Evolutionary conservation across 2,329 filamentous ascomycete genomes (phyloP), one percentile per base, ranked within the genome.

Genomic region (Penicillium sp.): DNA sequence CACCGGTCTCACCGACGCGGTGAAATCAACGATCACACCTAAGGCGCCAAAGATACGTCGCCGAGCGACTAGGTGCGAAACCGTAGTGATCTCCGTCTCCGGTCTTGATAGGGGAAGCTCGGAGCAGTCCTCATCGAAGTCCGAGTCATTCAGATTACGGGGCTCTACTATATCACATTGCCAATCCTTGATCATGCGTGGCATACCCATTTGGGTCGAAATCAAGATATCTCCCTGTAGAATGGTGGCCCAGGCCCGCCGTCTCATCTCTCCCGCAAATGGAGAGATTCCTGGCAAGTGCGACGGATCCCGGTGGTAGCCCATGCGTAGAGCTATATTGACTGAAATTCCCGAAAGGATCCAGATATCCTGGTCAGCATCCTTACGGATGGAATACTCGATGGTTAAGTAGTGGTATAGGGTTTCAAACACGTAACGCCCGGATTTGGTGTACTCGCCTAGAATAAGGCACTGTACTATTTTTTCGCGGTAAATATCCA

Each of bases 141-240:
- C 84, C 2, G 80, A 75, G 66, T 88, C 85, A 34, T 79, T 69
- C 24, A 87, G 66, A 65, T 88, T 87, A 14, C 77, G 74, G 7
- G 85, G 84, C 20, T 80, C 68, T 1, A 69, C 63, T 0, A 83
- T 85, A 64, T 88, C 85, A 45, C 78, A 82, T 53, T 86, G 81
- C 56, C 84, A 80, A 22, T 79, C 77, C 45, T 81, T 75, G 45
- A 86, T 77, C 78, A 85, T 83, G 57, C 79, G 80, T 3, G 85
- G 85, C 37, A 88, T 73, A 1, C 85, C 86, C 63, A 87, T 78
- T 63, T 87, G 83, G 65, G 85, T 86, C 1, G 83, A 80, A 1
- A 83, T 78, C 11, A 87, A 72, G 2, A 84, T 69, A 62, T 88
- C 85, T 45, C 86, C 75, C 67, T 85, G 82, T 2, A 69, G 58